A percentile compares a stretch with the other conserved stretches of the same genome.
Evolutionary conservation across 78 protist species (phyloP).

Genomic region (Polysphondylium violaceum): DNA sequence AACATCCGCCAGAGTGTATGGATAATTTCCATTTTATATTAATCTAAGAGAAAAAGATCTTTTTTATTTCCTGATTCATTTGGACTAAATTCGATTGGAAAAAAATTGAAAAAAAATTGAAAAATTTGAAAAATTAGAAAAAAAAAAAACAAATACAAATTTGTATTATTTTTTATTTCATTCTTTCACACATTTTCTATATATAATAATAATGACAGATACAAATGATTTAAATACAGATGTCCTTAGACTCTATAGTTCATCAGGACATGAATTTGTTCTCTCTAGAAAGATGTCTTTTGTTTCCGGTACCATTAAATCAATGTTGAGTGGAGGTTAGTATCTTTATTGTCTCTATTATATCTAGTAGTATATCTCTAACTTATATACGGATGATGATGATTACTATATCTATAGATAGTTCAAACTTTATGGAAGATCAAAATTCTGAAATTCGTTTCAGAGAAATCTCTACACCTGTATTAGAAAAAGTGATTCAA

Average conservation of each 20-base stretch:
- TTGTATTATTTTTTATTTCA: no score
- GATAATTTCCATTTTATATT: no score
- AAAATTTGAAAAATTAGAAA: no score
- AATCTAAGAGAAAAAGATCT: no score
- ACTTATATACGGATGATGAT: no score
- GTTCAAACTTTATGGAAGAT: slow-evolving; percentile 83
- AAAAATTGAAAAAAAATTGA: no score
- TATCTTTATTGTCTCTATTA: background rate
- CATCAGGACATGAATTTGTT: slow-evolving; percentile 85
- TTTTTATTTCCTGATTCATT: no score
- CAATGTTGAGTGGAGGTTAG: slow-evolving; percentile 91
- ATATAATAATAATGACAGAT: no score
- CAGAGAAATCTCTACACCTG: slow-evolving; percentile 85
- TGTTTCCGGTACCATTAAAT: slow-evolving; percentile 90
- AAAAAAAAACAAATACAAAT: no score
- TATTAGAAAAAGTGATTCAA: slow-evolving; percentile 85
- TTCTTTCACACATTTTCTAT: no score
- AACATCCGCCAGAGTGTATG: no score
- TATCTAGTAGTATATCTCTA: background rate
- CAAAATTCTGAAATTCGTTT: slow-evolving; percentile 80
- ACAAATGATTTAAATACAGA: slow-evolving; percentile 53
- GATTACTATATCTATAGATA: background rate
- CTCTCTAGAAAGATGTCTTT: slow-evolving; percentile 84
- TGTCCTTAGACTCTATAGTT: slow-evolving; percentile 53
- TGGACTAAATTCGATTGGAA: no score